Evolutionary conservation across 345 rosid species (phyloP).

Genomic region (Sapria himalayana): DNA sequence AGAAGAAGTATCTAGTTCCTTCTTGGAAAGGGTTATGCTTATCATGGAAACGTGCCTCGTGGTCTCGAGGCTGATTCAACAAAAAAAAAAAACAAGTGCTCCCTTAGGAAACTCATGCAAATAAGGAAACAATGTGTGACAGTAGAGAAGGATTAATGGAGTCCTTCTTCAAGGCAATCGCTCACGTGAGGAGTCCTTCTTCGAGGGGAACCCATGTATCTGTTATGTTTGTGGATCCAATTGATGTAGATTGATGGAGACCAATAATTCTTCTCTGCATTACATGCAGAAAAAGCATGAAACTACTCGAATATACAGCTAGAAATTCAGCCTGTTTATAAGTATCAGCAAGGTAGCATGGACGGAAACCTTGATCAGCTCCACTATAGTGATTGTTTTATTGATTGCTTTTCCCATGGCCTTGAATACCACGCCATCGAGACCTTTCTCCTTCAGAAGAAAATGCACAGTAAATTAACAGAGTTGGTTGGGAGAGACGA

Average conservation of each 20-base stretch:
- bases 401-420: constrained; percentile 99
- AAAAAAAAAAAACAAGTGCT: constrained; percentile 1
- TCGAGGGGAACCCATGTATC: constrained; percentile 91
- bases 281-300: not conserved
- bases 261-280: constrained; percentile 82
- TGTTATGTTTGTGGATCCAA: constrained; percentile 84
- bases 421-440: constrained; percentile 63
- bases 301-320: constrained; percentile 8
- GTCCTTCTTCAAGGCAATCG: too few species aligned
- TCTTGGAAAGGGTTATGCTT: constrained; percentile 60
- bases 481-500: too few species aligned
- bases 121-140: not conserved
- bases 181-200: constrained; percentile 97
- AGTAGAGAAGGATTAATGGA: constrained; percentile 1
- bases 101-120: not conserved
- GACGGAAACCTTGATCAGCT: constrained; percentile 49
- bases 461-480: too few species aligned
- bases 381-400: constrained; percentile 84
- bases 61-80: constrained; percentile 52
- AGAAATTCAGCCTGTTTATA: not conserved
- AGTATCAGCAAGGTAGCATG: not conserved
- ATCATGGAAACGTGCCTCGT: constrained; percentile 98
- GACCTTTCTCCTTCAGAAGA: constrained; percentile 49
- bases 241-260: constrained; percentile 69
- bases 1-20: constrained; percentile 44